phyloP scores from a whole-genome alignment of 2,329 filamentous ascomycete species.

The Paraphaeosphaeria sporulosa region DNA sequence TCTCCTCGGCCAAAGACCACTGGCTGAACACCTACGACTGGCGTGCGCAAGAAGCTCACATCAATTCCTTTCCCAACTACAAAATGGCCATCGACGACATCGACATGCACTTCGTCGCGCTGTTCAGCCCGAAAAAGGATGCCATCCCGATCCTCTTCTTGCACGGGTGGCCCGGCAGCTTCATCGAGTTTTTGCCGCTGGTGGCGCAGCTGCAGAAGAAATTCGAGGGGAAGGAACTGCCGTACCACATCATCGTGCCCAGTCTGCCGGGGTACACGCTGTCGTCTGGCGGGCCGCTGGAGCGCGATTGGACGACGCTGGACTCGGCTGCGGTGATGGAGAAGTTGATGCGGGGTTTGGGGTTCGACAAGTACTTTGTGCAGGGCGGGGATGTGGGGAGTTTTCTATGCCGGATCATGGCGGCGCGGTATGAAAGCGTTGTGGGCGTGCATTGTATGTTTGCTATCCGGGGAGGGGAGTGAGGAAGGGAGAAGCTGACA shows the following conservation, averaged over 20 bases:
- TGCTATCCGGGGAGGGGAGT: neutral
- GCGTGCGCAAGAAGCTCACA: constrained; percentile 49
- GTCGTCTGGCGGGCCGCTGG: constrained; percentile 55
- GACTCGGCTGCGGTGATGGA: constrained; percentile 58
- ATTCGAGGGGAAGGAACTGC: constrained; percentile 59
- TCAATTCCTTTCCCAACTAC: constrained; percentile 64
- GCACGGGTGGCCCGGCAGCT: constrained; percentile 65
- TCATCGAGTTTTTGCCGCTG: constrained; percentile 65
- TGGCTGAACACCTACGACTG: constrained; percentile 50
- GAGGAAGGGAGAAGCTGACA: neutral
- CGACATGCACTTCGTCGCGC: constrained; percentile 61
- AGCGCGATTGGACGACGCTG: constrained; percentile 53
- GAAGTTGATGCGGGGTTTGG: constrained; percentile 62
- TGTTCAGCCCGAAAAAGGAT: constrained; percentile 62
- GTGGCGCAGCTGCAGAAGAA: constrained; percentile 55
- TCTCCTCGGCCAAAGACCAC: constrained; percentile 45
- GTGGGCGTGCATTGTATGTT: constrained; percentile 51
- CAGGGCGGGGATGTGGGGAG: constrained; percentile 67
- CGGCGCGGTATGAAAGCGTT: constrained; percentile 53
- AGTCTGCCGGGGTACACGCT: constrained; percentile 65
- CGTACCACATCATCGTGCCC: constrained; percentile 66
- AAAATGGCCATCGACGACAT: constrained; percentile 54
- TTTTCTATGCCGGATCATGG: constrained; percentile 53
- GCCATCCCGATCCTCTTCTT: constrained; percentile 62
- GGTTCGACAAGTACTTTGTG: constrained; percentile 62